Conservation (phyloP, 1,284 basidiomycete genomes). For the Cryptococcus sp. region DNA sequence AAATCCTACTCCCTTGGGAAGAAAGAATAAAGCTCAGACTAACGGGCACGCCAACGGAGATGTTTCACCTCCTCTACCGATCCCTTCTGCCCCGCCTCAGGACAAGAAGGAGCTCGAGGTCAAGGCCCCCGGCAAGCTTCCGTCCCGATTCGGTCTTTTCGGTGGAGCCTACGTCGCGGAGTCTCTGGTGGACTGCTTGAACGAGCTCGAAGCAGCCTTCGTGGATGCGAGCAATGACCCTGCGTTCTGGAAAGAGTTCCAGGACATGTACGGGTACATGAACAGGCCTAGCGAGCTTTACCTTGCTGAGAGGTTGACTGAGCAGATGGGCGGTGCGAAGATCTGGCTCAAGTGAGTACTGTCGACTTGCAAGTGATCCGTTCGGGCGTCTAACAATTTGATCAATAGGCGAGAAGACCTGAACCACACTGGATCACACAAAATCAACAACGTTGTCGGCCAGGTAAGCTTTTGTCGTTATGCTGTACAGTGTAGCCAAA, state of each 20-base stretch:
- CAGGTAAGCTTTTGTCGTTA: constrained; percentile 59
- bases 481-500: constrained; percentile 6
- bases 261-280: constrained; percentile 86
- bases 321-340: constrained; percentile 78
- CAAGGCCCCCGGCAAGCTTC: constrained; percentile 59
- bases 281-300: constrained; percentile 74
- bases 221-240: constrained; percentile 83
- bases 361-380: constrained; percentile 8
- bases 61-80: constrained; percentile 45
- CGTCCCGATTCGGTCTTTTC: constrained; percentile 88
- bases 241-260: constrained; percentile 89
- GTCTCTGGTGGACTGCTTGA: constrained; percentile 83
- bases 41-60: constrained; percentile 23
- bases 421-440: constrained; percentile 96
- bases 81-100: constrained; percentile 37
- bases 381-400: constrained; percentile 3
- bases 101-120: constrained; percentile 38
- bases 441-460: constrained; percentile 94
- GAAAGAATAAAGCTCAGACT: constrained; percentile 22
- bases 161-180: constrained; percentile 98
- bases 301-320: constrained; percentile 71
- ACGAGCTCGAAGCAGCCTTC: constrained; percentile 90
- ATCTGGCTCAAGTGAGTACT: constrained; percentile 89
- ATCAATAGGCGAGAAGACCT: constrained; percentile 51
- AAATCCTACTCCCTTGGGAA: constrained; percentile 45